Percentiles rank a stretch among this genome's conserved stretches.
These are phyloP conservation scores for Ogataea dorogensis DNA, from an alignment of 805 yeast genomes.

Conservation along the genomic window DNA sequence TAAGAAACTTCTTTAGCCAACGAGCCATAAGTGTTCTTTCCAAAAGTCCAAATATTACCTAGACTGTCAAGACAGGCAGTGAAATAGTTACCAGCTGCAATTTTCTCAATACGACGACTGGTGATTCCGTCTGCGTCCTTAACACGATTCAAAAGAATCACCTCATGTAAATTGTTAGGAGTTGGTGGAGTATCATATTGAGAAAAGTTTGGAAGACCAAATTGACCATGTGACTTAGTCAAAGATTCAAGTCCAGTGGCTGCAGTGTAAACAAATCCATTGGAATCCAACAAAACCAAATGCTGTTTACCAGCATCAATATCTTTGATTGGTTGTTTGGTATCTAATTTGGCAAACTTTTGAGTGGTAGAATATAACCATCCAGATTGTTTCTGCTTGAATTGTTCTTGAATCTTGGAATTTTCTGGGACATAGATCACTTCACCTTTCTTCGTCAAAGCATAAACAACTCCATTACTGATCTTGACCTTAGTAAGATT, in stretches of 20 bases:
- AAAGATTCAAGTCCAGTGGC: conserved; percentile 53
- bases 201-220: conserved; percentile 72
- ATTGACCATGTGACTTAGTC: conserved; percentile 67
- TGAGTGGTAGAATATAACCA: conserved; percentile 17
- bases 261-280: conserved; percentile 61
- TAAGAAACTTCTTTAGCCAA: conserved; percentile 67
- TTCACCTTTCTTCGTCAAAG: conserved; percentile 48
- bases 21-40: conserved; percentile 82
- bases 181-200: conserved; percentile 59
- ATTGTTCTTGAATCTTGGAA: conserved; percentile 19
- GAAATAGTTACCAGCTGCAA: conserved; percentile 76
- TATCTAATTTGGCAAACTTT: conserved; percentile 18
- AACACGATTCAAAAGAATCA: conserved; percentile 55
- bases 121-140: conserved; percentile 24
- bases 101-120: conserved; percentile 49
- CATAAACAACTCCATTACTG: conserved; percentile 56
- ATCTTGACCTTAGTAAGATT: conserved; percentile 42
- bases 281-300: conserved; percentile 56
- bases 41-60: conserved; percentile 84
- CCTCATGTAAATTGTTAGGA: conserved; percentile 49
- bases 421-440: conserved; percentile 37
- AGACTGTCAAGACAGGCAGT: conserved; percentile 63
- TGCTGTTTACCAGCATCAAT: conserved; percentile 65
- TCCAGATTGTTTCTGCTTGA: conserved; percentile 10
- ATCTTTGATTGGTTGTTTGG: conserved; percentile 33